Evolutionary conservation across 768 basidiomycete genomes (phyloP), one percentile per base, ranked within the genome.

Genomic region (Tulasnella sp.): DNA sequence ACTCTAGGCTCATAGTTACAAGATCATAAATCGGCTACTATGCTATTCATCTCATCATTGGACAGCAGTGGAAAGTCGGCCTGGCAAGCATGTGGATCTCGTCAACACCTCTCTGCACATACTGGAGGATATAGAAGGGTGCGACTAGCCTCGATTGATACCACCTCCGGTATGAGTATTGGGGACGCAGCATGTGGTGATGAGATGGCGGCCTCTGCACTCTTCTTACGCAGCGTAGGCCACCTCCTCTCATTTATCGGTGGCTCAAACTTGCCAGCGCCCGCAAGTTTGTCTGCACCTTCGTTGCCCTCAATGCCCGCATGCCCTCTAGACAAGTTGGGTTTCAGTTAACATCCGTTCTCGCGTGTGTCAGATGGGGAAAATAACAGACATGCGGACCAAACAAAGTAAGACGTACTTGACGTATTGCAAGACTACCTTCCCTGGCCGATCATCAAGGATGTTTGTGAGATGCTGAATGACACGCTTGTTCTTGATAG

Each of bases 261-360:
- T 19, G 60, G 60, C 11, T 19, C 17, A 1, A 15, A 19, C 2
- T 19, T 17, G 42, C 90, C 90, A 4, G 70, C 30, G 59, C 80
- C 84, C 2, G 90, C 90, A 58, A 83, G 76, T 12, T 62, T 65
- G 68, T 97, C 93, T 2, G 93, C 93, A 44, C 79, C 83, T 54
- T 97, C 92, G 67, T 97, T 97, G 1, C 93, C 93, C 54, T 71
- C 72, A 27, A 80, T 74, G 0, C 91, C 91, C 9, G 73, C 74
- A 66, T 96, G 93, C 0, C 84, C 93, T 59, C 55, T 57, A n/a
- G 27, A 24, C 24, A 15, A 4, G 7, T 5, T 9, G 2, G 12
- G 22, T 5, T 5, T 30, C n/a, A n/a, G n/a, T n/a, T n/a, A n/a
- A n/a, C n/a, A 12, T 12, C 19, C 19, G 42, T 43, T 43, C 12